These are phyloP conservation scores for Dioscorea alata DNA, from an alignment of 106 monocot genomes.

Conservation along the genomic window DNA sequence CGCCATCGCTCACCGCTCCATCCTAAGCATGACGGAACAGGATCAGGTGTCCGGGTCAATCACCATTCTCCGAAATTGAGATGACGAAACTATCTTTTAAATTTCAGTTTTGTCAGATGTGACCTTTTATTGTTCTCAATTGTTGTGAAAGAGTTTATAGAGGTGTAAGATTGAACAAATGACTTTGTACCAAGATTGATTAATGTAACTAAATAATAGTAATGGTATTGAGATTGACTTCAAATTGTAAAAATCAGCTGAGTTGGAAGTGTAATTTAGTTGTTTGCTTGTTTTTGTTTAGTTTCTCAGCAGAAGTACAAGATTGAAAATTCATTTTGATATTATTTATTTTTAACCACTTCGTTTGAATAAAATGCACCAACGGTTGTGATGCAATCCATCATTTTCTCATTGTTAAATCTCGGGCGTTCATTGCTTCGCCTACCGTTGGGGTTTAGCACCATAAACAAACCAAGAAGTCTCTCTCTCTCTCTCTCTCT, in stretches of 20 bases:
- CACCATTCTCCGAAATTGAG: constrained; percentile 3
- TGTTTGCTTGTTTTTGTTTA: no score
- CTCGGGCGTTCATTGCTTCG: background rate
- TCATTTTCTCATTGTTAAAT: background rate
- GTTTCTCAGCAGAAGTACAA: no score
- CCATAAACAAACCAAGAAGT: background rate
- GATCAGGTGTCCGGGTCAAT: background rate
- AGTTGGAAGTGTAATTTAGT: no score
- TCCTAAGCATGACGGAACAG: background rate
- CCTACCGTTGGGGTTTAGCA: background rate
- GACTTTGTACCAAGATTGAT: background rate
- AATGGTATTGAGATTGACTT: no score
- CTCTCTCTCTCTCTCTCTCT: background rate
- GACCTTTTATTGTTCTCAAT: background rate
- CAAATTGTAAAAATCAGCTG: no score
- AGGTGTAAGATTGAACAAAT: background rate
- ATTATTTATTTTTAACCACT: no score
- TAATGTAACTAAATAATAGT: background rate
- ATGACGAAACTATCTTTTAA: background rate
- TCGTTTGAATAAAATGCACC: no score
- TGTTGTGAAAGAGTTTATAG: background rate
- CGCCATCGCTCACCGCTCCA: constrained; percentile 5
- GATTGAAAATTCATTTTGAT: no score
- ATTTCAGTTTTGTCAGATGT: background rate
- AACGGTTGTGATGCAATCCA: no score